Base-by-base conservation (phyloP, 2,329 filamentous ascomycete species). In the Beauveria brongniartii region DNA sequence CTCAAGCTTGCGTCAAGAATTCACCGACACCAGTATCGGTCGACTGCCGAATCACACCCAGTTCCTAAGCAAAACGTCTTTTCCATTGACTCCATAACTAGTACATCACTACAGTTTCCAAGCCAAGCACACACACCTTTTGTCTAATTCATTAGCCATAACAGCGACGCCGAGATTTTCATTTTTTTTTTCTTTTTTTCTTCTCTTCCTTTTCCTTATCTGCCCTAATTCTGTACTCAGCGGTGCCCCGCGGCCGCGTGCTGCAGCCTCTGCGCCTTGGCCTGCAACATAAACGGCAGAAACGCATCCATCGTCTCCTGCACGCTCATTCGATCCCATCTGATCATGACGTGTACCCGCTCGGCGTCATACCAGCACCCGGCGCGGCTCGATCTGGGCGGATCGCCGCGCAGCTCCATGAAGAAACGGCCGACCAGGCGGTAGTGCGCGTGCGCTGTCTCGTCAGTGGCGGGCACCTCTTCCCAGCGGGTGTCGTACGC, bases 301-400 rank as follows among this genome's bases (percentile, higher is more conserved):
- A 61, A 63, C 10, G n/a, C 41, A 8, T 63, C 61, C 61, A 63
- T 63, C 4, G 55, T 55, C 48, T 53, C 40, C 40, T 50, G 51
- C 10, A 60, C 52, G 7, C 10, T 22, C 53, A 56, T 53, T 6
- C 28, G 8, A 7, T 53, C 57, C 61, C 61, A 63, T 3, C 30
- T 26, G 4, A 61, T 34, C 9, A 63, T 9, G 12, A n/a, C n/a
- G 20, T 60, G 61, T 26, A 61, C 61, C 52, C 61, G 43, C 57
- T 63, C 61, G 2, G 61, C 61, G 20, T 63, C 61, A 24, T 50
- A 63, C 61, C 61, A 63, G 43, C 56, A 59, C 12, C 61, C 61
- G 5, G 51, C 51, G 12, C 61, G 52, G 46, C 24, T 54, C 40
- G 61, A 37, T 16, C 40, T 10, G 5, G 61, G 61, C 46, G 61